Percentiles rank a stretch among this genome's conserved stretches.
phyloP scores from a whole-genome alignment of 2,329 filamentous ascomycete species.

The Colletotrichum ledebouriae region DNA sequence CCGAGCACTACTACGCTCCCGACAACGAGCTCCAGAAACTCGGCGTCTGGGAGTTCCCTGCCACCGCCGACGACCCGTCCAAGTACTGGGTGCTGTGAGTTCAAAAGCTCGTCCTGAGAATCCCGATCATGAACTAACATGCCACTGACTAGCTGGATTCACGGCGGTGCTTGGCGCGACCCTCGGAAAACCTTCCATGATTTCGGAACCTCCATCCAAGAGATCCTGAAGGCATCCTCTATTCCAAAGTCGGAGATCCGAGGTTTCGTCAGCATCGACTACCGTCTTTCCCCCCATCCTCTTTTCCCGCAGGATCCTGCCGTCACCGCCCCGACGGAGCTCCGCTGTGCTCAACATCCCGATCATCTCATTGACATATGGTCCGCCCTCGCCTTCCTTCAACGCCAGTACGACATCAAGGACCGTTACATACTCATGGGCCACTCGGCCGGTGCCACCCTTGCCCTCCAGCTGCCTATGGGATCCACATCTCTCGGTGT shows the following conservation, averaged over 20 bases:
- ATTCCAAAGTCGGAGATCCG: slow-evolving; percentile 58
- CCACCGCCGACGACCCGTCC: slow-evolving; percentile 35
- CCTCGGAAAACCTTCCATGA: slow-evolving; percentile 62
- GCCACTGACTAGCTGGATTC: slow-evolving; percentile 61
- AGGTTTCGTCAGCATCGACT: slow-evolving; percentile 74
- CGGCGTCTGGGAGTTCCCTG: slow-evolving; percentile 58
- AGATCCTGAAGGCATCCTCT: slow-evolving; percentile 53
- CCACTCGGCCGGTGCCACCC: slow-evolving; percentile 73
- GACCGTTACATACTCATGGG: slow-evolving; percentile 69
- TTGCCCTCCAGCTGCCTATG: slow-evolving; percentile 73
- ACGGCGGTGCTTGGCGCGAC: slow-evolving; percentile 75
- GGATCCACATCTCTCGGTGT: slow-evolving; percentile 50
- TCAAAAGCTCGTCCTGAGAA: background rate
- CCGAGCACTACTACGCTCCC: slow-evolving; percentile 54
- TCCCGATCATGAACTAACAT: background rate
- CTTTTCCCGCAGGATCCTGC: slow-evolving; percentile 54
- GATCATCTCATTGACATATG: slow-evolving; percentile 71
- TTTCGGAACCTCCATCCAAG: slow-evolving; percentile 60
- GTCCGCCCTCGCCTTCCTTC: slow-evolving; percentile 63
- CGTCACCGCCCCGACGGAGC: slow-evolving; percentile 43
- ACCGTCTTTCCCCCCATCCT: slow-evolving; percentile 69
- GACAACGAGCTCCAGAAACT: slow-evolving; percentile 59
- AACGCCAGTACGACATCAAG: slow-evolving; percentile 59
- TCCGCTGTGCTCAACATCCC: slow-evolving; percentile 67
- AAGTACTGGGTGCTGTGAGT: slow-evolving; percentile 56